phyloP scores from a whole-genome alignment of 495 filamentous ascomycete species.

The Podospora anserina region DNA sequence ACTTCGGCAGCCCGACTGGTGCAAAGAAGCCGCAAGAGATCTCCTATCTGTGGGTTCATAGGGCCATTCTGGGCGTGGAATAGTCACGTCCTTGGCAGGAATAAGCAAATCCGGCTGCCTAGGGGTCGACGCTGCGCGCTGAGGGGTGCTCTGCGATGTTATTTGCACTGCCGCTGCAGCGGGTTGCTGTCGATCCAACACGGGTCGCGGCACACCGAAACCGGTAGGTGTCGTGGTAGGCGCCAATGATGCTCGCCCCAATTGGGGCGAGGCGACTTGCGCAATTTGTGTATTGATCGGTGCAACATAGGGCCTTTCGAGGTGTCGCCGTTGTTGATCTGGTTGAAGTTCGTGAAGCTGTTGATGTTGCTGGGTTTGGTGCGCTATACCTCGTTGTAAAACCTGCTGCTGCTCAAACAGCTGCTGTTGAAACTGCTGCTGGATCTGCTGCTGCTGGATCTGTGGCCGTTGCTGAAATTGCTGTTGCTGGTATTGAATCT shows the following conservation, averaged over 20 bases:
- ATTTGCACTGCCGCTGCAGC: not conserved
- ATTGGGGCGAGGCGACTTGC: not conserved
- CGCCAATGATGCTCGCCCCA: not conserved
- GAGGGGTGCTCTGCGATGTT: slow-evolving; percentile 20
- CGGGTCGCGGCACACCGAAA: not conserved
- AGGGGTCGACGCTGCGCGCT: not conserved
- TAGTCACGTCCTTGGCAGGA: slow-evolving; percentile 16
- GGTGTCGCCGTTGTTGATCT: not conserved
- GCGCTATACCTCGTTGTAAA: not conserved
- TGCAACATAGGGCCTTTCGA: not conserved
- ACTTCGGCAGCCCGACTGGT: slow-evolving; percentile 57
- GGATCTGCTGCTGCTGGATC: slow-evolving; percentile 5
- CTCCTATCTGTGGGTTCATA: slow-evolving; percentile 41
- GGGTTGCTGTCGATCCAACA: not conserved
- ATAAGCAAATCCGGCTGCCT: slow-evolving; percentile 4
- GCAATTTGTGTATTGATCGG: not conserved
- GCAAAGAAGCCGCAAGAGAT: slow-evolving; percentile 49
- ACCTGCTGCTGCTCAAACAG: slow-evolving; percentile 4
- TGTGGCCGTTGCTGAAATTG: not conserved
- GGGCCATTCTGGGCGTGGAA: slow-evolving; percentile 34
- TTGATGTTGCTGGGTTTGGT: slow-evolving; percentile 16
- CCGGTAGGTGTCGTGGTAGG: not conserved
- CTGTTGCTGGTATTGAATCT: slow-evolving; percentile 12
- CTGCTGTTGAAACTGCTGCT: slow-evolving; percentile 9
- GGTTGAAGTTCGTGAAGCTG: slow-evolving; percentile 11